phyloP scores from a whole-genome alignment of 257 asterid genomes.

The Leptodermis oblonga region DNA sequence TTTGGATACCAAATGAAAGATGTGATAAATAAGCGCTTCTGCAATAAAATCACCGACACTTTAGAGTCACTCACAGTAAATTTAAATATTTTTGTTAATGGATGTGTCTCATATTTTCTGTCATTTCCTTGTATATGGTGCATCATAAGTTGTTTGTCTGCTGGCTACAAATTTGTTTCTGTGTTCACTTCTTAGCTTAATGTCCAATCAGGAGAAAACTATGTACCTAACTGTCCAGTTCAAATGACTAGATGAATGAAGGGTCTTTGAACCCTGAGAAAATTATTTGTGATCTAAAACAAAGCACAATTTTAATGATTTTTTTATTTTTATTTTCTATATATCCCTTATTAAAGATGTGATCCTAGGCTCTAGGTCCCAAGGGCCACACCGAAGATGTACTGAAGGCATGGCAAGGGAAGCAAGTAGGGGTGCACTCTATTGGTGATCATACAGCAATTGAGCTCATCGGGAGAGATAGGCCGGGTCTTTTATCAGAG shows the following conservation, averaged over 20 bases:
- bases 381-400: constrained; percentile 64
- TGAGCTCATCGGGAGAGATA: constrained; percentile 86
- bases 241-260: not conserved
- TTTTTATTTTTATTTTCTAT: no score
- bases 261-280: constrained; percentile 3
- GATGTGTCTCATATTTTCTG: not conserved
- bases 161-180: not conserved
- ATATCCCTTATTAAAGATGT: constrained; percentile 17
- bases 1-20: not conserved
- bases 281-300: not conserved
- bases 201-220: not conserved
- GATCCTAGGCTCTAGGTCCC: constrained; percentile 74
- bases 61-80: not conserved
- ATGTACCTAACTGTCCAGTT: not conserved
- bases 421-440: constrained; percentile 57
- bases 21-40: not conserved
- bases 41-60: not conserved
- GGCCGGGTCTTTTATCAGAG: constrained; percentile 90
- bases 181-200: not conserved
- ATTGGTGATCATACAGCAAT: constrained; percentile 65
- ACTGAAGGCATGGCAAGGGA: constrained; percentile 56
- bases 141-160: not conserved
- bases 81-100: constrained; percentile 1
- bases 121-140: not conserved
- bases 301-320: not conserved